These are phyloP conservation scores for Colletotrichum caudatum DNA, from an alignment of 2,329 filamentous ascomycete species.

Conservation along the genomic window DNA sequence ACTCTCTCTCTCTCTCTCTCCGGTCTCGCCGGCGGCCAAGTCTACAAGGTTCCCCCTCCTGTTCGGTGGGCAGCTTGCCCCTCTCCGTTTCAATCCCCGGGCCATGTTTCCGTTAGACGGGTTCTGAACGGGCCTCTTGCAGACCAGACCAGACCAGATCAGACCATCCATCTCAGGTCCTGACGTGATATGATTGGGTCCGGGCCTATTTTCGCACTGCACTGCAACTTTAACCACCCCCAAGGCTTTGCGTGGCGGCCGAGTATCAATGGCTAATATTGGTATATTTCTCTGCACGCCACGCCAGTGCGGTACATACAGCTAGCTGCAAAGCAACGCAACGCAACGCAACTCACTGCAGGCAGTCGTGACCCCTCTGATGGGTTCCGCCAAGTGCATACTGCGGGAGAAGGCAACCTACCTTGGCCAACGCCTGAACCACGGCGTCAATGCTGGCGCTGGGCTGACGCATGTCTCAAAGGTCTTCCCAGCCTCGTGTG, in stretches of 20 bases:
- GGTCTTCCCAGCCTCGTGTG: slow-evolving; percentile 4
- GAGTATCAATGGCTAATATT: not conserved
- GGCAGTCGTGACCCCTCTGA: not conserved
- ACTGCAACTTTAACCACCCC: slow-evolving; percentile 17
- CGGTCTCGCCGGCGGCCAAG: not conserved
- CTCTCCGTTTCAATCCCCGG: not conserved
- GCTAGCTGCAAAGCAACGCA: not conserved
- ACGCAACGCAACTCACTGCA: not conserved
- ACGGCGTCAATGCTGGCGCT: not conserved
- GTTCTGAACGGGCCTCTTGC: not conserved
- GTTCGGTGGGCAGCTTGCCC: not conserved
- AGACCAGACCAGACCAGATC: too few relatives aligned
- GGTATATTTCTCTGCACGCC: not conserved
- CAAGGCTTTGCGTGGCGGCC: not conserved
- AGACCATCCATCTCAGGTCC: not conserved
- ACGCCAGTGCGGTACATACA: not conserved
- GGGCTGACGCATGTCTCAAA: slow-evolving; percentile 8
- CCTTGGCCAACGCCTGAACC: not conserved
- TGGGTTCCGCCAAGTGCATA: too few relatives aligned
- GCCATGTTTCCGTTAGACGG: not conserved
- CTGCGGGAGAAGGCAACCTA: slow-evolving; percentile 6
- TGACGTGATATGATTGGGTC: too few relatives aligned
- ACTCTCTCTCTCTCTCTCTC: too few relatives aligned
- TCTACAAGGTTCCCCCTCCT: too few relatives aligned
- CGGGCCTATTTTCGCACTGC: too few relatives aligned